Conservation (phyloP, 495 filamentous ascomycete species). For the Parathielavia hyrcaniae region DNA sequence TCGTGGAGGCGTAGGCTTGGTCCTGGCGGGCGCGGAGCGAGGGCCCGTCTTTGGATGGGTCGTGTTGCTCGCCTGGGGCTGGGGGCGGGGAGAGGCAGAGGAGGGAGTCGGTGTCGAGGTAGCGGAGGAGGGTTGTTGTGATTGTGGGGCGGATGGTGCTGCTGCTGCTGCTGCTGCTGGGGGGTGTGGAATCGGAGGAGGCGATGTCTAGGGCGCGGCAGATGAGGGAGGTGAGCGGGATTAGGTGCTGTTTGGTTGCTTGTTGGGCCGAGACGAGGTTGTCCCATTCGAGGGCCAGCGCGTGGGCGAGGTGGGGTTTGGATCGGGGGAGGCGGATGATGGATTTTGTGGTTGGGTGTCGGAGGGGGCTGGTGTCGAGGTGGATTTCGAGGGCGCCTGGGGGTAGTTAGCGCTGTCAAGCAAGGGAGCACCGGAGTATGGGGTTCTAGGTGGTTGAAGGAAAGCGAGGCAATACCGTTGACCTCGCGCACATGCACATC, state of each 20-base stretch:
- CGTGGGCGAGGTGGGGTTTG: slow-evolving; percentile 78
- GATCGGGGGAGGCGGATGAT: slow-evolving; percentile 62
- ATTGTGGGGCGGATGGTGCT: slow-evolving; percentile 50
- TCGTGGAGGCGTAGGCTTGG: slow-evolving; percentile 57
- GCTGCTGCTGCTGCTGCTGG: slow-evolving; percentile 2
- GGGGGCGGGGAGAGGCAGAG: slow-evolving; percentile 76
- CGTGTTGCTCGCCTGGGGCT: slow-evolving; percentile 32
- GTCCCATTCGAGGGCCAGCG: slow-evolving; percentile 91
- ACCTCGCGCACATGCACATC: slow-evolving; percentile 58
- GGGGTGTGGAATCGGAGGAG: slow-evolving; percentile 45
- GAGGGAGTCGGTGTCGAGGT: slow-evolving; percentile 88
- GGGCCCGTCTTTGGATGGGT: neutral
- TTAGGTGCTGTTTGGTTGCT: slow-evolving; percentile 69
- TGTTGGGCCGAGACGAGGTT: slow-evolving; percentile 70
- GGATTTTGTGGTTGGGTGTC: slow-evolving; percentile 58
- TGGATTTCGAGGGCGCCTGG: slow-evolving; percentile 63
- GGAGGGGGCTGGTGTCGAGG: slow-evolving; percentile 74
- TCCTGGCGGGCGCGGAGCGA: slow-evolving; percentile 66
- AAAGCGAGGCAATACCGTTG: slow-evolving; percentile 35
- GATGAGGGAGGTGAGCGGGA: slow-evolving; percentile 81
- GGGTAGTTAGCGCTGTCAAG: neutral
- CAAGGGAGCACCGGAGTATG: neutral
- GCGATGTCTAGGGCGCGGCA: slow-evolving; percentile 75
- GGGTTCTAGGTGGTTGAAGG: neutral
- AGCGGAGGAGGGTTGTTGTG: slow-evolving; percentile 63